Conservation (phyloP, 108 stramenopile genomes). For the Cylindrotheca fusiformis region DNA sequence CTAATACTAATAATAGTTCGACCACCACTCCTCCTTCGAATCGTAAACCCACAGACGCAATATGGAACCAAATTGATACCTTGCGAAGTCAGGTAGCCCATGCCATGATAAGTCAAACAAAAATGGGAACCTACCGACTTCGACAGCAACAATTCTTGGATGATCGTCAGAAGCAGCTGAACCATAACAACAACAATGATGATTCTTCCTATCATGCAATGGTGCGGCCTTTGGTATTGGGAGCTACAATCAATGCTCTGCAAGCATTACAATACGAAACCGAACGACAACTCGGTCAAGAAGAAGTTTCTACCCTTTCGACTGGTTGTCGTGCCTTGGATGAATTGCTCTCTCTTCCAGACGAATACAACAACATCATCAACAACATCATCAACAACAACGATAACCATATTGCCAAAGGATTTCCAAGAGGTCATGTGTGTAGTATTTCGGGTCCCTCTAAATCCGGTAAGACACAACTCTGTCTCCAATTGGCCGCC, state of each 20-base stretch:
- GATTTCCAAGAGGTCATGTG: constrained; percentile 7
- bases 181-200: background rate
- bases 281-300: constrained; percentile 1
- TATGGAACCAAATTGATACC: background rate
- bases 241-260: background rate
- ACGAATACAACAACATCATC: background rate
- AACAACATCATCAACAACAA: background rate
- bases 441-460: constrained; percentile 6
- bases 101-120: background rate
- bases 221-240: background rate
- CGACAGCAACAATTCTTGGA: background rate
- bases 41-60: background rate
- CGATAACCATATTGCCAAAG: background rate
- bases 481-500: constrained; percentile 13
- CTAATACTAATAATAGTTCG: background rate
- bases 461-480: constrained; percentile 10
- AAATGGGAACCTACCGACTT: background rate
- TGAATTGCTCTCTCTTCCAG: constrained; percentile 17
- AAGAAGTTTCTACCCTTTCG: background rate
- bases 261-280: background rate
- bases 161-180: background rate
- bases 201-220: background rate
- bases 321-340: constrained; percentile 27
- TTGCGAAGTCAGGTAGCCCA: background rate
- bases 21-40: background rate